These are phyloP conservation scores for Deuterostichococcus epilithicus DNA, from an alignment of 139 green algal genomes.

Conservation along the genomic window DNA sequence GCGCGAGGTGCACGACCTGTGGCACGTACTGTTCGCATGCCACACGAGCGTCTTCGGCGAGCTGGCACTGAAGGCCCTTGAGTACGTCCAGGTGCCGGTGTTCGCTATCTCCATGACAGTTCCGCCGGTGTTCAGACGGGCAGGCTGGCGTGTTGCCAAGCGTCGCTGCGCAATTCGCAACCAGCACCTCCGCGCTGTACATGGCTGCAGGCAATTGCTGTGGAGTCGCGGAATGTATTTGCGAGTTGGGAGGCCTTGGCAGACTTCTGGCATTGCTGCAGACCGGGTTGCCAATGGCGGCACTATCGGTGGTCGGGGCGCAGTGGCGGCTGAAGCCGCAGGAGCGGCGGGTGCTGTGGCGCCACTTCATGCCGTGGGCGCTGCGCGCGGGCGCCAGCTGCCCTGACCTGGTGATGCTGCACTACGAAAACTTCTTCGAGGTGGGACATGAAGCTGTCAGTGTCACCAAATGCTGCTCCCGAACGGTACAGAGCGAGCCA, in stretches of 20 bases:
- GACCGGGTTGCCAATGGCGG: conserved; percentile 93
- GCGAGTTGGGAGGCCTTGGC: no score
- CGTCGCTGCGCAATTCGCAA: no score
- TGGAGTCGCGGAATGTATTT: no score
- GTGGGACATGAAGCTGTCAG: no score
- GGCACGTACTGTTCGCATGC: conserved; percentile 93
- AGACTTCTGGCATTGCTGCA: conserved; percentile 32
- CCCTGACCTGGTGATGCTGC: conserved; percentile 81
- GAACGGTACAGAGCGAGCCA: neutral
- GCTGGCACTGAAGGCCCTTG: conserved; percentile 90
- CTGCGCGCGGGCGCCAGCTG: conserved; percentile 65
- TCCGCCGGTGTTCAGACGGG: no score
- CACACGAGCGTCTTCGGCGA: conserved; percentile 92
- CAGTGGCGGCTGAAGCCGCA: conserved; percentile 58
- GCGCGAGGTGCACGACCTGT: conserved; percentile 93
- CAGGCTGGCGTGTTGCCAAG: no score
- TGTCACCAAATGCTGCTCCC: neutral
- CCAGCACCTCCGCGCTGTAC: no score
- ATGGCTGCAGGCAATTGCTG: no score
- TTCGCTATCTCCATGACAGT: neutral
- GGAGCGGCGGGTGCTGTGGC: conserved; percentile 56
- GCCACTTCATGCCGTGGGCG: conserved; percentile 82
- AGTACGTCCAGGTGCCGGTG: conserved; percentile 80
- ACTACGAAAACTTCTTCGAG: conserved; percentile 85
- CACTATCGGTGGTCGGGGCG: conserved; percentile 71